Conservation (phyloP, 768 basidiomycete species). For the Coprinellus aureogranulatus region DNA sequence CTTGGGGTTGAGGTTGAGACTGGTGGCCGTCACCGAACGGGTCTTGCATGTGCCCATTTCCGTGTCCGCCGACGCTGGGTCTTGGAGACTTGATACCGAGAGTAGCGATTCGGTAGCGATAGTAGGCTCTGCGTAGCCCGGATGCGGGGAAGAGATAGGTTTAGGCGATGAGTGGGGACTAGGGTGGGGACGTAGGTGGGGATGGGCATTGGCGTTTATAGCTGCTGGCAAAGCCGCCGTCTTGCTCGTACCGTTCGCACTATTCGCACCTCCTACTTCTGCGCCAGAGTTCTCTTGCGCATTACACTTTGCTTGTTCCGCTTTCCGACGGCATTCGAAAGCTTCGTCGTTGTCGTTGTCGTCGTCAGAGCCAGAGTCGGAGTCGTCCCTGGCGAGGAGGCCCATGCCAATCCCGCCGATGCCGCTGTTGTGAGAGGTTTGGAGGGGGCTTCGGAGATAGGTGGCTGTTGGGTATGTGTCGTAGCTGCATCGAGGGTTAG, state of each 20-base stretch:
- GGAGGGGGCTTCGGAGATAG: neutral
- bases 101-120: no score
- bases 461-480: conserved; percentile 52
- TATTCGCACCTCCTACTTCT: neutral
- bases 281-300: neutral
- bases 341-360: conserved; percentile 1
- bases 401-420: conserved; percentile 48
- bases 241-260: conserved; percentile 7
- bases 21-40: no score
- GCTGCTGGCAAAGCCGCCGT: conserved; percentile 38
- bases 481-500: conserved; percentile 44
- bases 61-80: no score
- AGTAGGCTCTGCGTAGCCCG: no score
- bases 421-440: conserved; percentile 43
- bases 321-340: neutral
- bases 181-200: no score
- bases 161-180: no score
- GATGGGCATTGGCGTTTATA: no score
- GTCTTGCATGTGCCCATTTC: no score
- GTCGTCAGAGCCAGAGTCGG: conserved; percentile 22
- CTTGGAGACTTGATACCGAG: no score
- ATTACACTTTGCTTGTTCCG: neutral
- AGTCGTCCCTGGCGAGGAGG: conserved; percentile 20
- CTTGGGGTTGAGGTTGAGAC: no score
- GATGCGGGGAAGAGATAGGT: no score